Conservation (phyloP, 495 filamentous ascomycete species). For the Penicillium alfredii region DNA sequence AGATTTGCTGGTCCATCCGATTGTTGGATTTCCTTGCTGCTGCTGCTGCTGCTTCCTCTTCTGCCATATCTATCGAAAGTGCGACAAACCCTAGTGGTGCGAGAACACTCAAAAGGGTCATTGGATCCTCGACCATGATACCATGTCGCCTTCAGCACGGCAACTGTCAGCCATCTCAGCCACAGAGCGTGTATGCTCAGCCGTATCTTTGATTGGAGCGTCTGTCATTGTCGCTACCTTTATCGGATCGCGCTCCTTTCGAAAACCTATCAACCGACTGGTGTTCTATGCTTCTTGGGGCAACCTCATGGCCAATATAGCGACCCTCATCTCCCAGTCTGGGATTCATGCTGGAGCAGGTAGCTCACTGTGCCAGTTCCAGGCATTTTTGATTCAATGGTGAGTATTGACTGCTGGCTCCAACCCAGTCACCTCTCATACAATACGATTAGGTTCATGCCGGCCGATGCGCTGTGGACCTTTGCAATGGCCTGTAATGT, state of each 20-base stretch:
- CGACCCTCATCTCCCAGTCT: constrained; percentile 64
- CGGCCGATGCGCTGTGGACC: constrained; percentile 75
- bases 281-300: constrained; percentile 83
- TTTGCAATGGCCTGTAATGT: constrained; percentile 87
- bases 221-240: constrained; percentile 72
- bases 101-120: too few species aligned
- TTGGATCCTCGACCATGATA: constrained; percentile 6
- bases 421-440: background rate
- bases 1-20: too few species aligned
- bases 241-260: constrained; percentile 35
- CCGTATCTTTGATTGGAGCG: constrained; percentile 66
- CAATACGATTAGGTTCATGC: constrained; percentile 53
- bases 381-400: constrained; percentile 73
- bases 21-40: too few species aligned
- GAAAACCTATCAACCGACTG: constrained; percentile 84
- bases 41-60: too few species aligned
- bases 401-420: constrained; percentile 24
- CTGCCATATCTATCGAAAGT: too few species aligned
- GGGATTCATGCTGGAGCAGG: constrained; percentile 38
- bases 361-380: constrained; percentile 63
- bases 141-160: constrained; percentile 18
- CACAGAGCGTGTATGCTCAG: constrained; percentile 63
- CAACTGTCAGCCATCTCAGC: constrained; percentile 44
- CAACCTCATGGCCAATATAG: constrained; percentile 75
- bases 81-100: too few species aligned